Base-by-base conservation (phyloP, 768 basidiomycete species). In the Leccinum variicolor region DNA sequence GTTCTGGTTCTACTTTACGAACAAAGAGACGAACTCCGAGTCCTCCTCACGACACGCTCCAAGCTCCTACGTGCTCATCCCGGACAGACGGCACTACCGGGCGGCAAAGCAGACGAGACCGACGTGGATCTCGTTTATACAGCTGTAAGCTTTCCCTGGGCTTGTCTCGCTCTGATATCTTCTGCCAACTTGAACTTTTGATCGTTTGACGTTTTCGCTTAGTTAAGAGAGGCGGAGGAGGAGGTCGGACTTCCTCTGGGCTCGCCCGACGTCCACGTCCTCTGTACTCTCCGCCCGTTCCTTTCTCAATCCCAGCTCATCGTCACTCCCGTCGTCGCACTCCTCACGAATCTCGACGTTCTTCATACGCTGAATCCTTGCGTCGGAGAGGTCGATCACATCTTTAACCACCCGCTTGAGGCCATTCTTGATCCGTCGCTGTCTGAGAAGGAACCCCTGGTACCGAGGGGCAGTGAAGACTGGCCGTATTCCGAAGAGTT, bases 21-120 rank as follows among this genome's bases (percentile, higher is more conserved):
- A 69, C 74, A 81, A n/a, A 78, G 75, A 4, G 87, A 83, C 17
- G 71, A 80, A 46, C 73, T 94, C 6, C 82, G 86, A 13, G 92
- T 95, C 5, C 76, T 95, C 21, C 75, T 96, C 54, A 96, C 94
- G 1, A 96, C 94, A 4, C 83, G 94, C 10, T 90, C 92, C 6
- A 92, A 89, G 69, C 67, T 75, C 3, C 77, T 92, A 11, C 76
- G 89, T 28, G 83, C 86, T 0, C 90, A 92, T 70, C 85, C 90
- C 4, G 90, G 89, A 17, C 86, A 92, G 67, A 91, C 90, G 4
- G 91, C 92, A 1, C 70, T 94, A 0, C 92, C 92, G 0, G 92
- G 92, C 15, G 92, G 92, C 3, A 90, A 86, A 65, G 78, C 81
- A 36, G 92, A 94, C 60, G 79, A 81, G 4, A 76, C 69, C 3